A percentile compares a stretch with the other conserved stretches of the same genome.
Conservation (phyloP, 768 basidiomycete species). For the Podaxis carcinomalis region DNA sequence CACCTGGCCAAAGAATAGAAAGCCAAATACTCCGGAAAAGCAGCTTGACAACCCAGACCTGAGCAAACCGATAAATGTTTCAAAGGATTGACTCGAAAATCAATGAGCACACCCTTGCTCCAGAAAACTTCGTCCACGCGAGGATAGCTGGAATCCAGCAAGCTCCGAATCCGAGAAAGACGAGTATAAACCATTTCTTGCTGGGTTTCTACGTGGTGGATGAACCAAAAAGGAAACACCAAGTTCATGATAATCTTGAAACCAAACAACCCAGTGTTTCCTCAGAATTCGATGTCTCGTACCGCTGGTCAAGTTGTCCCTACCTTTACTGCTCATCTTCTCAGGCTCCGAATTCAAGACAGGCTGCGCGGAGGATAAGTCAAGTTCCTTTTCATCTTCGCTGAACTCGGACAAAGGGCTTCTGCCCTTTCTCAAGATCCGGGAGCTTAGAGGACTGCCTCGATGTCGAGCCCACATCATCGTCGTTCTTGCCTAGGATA, state of each 20-base stretch:
- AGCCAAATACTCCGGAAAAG: constrained; percentile 10
- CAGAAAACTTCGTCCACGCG: background rate
- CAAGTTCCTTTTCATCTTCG: background rate
- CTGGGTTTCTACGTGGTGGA: background rate
- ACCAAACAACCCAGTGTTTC: background rate
- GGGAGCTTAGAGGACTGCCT: background rate
- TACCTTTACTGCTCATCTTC: background rate
- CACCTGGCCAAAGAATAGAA: constrained; percentile 7
- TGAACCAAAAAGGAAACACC: background rate
- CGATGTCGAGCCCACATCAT: background rate
- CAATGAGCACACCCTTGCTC: background rate
- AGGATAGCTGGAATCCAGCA: constrained; percentile 8
- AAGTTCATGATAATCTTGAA: background rate
- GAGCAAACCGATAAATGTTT: background rate
- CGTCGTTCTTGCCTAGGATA: background rate
- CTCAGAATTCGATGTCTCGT: background rate
- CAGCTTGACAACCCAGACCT: constrained; percentile 4
- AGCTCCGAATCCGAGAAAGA: background rate
- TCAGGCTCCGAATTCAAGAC: background rate
- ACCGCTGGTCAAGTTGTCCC: no score
- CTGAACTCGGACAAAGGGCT: background rate
- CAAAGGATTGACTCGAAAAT: background rate
- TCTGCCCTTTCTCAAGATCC: constrained; percentile 1
- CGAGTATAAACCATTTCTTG: background rate
- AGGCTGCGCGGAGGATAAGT: background rate